These are phyloP conservation scores for Elongisporangium prolatum DNA, from an alignment of 352 stramenopile genomes.

Conservation along the genomic window DNA sequence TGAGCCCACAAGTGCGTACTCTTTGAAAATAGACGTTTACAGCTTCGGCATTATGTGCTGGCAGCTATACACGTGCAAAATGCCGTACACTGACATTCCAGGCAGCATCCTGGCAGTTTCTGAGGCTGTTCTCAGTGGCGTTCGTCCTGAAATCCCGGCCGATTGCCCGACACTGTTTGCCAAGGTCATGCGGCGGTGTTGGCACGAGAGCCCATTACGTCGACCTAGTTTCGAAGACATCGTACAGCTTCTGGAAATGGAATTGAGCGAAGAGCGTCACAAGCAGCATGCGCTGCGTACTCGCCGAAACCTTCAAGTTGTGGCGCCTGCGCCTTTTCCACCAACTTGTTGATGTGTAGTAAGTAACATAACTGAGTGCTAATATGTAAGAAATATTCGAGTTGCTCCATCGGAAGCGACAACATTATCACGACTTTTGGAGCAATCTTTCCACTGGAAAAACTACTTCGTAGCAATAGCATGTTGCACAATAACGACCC, in stretches of 20 bases:
- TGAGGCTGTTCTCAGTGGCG: conserved; percentile 63
- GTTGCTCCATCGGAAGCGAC: no score
- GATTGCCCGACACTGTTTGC: conserved; percentile 61
- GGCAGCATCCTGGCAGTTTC: conserved; percentile 66
- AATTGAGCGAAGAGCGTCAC: conserved; percentile 48
- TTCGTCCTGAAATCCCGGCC: conserved; percentile 53
- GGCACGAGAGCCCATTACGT: conserved; percentile 64
- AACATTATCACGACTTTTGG: no score
- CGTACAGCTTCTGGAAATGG: conserved; percentile 69
- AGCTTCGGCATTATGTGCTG: conserved; percentile 85
- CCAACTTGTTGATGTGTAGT: neutral
- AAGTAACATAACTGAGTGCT: neutral
- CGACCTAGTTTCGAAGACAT: conserved; percentile 76
- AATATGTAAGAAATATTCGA: neutral
- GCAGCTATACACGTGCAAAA: conserved; percentile 70
- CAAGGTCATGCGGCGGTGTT: conserved; percentile 82
- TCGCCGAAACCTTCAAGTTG: neutral
- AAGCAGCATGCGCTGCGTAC: conserved; percentile 13
- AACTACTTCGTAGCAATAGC: no score
- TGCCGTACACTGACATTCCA: conserved; percentile 74
- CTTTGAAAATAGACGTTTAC: conserved; percentile 82
- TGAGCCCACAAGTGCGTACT: conserved; percentile 64
- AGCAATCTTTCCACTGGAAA: no score
- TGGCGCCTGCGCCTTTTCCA: neutral
- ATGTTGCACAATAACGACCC: no score